Evolutionary conservation across 768 basidiomycete genomes (phyloP).

Genomic region (Boletus fagicola): DNA sequence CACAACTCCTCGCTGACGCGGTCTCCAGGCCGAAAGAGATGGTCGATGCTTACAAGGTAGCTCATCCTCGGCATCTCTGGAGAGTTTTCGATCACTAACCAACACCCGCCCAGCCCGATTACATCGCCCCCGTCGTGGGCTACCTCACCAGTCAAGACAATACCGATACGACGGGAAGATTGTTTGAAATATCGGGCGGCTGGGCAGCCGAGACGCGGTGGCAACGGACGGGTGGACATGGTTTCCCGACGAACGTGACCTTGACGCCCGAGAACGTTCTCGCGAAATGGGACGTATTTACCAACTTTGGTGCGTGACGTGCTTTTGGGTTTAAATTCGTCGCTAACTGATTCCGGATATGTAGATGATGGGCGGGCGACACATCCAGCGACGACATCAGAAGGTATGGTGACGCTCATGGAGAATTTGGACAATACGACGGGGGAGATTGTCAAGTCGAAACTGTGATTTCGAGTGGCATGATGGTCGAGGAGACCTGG

Average conservation of each 20-base stretch:
- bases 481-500: background rate
- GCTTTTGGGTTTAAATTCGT: too few species aligned
- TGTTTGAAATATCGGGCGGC: constrained; percentile 89
- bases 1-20: background rate
- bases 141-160: constrained; percentile 86
- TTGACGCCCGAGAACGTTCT: constrained; percentile 80
- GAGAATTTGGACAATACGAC: constrained; percentile 50
- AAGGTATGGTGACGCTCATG: constrained; percentile 76
- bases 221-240: constrained; percentile 85
- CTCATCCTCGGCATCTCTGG: background rate
- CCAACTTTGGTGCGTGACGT: constrained; percentile 68
- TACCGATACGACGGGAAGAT: constrained; percentile 60
- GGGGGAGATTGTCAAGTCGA: constrained; percentile 44
- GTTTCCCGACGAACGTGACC: constrained; percentile 77
- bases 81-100: background rate
- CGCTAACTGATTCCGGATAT: background rate
- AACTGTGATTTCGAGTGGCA: constrained; percentile 39
- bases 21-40: constrained; percentile 67
- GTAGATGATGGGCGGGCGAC: constrained; percentile 81
- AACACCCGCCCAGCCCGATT: constrained; percentile 63
- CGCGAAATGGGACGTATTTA: constrained; percentile 79
- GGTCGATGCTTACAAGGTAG: constrained; percentile 86
- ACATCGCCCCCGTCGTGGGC: constrained; percentile 88
- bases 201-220: constrained; percentile 93
- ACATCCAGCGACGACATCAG: constrained; percentile 69